Evolutionary conservation across 768 basidiomycete genomes (phyloP).

Genomic region (Rhizopogon vinicolor): DNA sequence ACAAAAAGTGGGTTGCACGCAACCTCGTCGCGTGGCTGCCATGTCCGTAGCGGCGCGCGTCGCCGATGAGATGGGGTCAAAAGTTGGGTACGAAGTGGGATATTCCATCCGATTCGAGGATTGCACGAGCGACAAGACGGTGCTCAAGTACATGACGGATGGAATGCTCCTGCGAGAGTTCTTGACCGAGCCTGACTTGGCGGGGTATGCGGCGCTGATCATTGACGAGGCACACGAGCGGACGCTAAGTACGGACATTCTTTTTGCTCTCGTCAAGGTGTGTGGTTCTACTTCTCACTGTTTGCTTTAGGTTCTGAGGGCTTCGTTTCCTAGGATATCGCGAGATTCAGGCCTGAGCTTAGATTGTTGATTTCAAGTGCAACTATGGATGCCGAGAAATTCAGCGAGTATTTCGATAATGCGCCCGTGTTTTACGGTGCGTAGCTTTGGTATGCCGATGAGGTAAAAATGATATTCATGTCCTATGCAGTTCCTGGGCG

Average conservation of each 20-base stretch:
- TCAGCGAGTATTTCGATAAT: slow-evolving; percentile 94
- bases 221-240: slow-evolving; percentile 99
- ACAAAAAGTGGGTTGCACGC: slow-evolving; percentile 84
- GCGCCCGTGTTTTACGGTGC: slow-evolving; percentile 92
- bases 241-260: slow-evolving; percentile 96
- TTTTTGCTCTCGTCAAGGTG: slow-evolving; percentile 98
- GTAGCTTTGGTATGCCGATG: slow-evolving; percentile 18
- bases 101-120: slow-evolving; percentile 99
- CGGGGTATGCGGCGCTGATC: slow-evolving; percentile 90
- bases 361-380: slow-evolving; percentile 92
- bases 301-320: slow-evolving; percentile 22
- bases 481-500: slow-evolving; percentile 80
- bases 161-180: slow-evolving; percentile 98
- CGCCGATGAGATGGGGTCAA: slow-evolving; percentile 96
- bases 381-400: slow-evolving; percentile 97
- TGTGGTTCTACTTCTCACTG: slow-evolving; percentile 27
- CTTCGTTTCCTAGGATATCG: slow-evolving; percentile 69
- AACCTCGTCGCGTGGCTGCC: slow-evolving; percentile 96
- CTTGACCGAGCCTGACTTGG: slow-evolving; percentile 94
- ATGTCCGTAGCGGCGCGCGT: slow-evolving; percentile 99
- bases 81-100: slow-evolving; percentile 98
- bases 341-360: slow-evolving; percentile 92
- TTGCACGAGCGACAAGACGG: slow-evolving; percentile 98
- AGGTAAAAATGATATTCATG: slow-evolving; percentile 3
- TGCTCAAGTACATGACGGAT: slow-evolving; percentile 99